Base-by-base conservation (phyloP, 2,329 filamentous ascomycete species). In the Monilinia fructicola region DNA sequence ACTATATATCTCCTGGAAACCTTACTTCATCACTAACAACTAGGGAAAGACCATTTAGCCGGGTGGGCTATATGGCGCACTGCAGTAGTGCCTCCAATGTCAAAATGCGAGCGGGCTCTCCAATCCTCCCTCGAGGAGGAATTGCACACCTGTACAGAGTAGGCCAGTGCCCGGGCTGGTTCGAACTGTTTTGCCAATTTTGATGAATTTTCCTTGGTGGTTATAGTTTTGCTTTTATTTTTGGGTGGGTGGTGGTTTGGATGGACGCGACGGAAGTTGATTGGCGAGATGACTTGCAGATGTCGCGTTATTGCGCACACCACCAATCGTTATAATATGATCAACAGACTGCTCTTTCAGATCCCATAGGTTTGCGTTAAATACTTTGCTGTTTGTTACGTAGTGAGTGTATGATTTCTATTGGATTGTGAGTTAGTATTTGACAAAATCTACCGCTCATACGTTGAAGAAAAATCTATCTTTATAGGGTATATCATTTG, bases 41-140 rank as follows among this genome's bases (percentile, higher is more conserved):
- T 31, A 31, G 26, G 3, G 26, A 54, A 54, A 54, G 52, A 54
- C 26, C 52, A 54, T 11, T 54, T 54, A 31, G 52, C 26, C 50
- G 50, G 50, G 50, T 53, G 50, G 26, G 50, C 31, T 53, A 18
- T 18, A 23, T 54, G 26, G 28, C 52, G 52, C 52, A 35, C 26
- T 54, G 6, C 52, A 54, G 52, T 10, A 54, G 26, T 54, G 52
- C 52, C 52, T 54, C 52, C 52, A 54, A 54, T 54, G 16, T 35
- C 52, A 54, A 54, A 31, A 31, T 21, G 26, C 28, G 52, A 54
- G 26, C 28, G 52, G 52, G 52, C 26, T 54, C 52, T 48, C 52
- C 52, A 31, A 31, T 18, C 46, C 21, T 48, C 21, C 46, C n/a
- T 50, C 46, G 46, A n/a, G 46, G 9, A 23, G 46, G 46, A 50